A percentile compares a stretch with the other conserved stretches of the same genome.
phyloP scores from a whole-genome alignment of 2,329 filamentous ascomycete genomes.

The Parasarocladium wereldwijsianum region DNA sequence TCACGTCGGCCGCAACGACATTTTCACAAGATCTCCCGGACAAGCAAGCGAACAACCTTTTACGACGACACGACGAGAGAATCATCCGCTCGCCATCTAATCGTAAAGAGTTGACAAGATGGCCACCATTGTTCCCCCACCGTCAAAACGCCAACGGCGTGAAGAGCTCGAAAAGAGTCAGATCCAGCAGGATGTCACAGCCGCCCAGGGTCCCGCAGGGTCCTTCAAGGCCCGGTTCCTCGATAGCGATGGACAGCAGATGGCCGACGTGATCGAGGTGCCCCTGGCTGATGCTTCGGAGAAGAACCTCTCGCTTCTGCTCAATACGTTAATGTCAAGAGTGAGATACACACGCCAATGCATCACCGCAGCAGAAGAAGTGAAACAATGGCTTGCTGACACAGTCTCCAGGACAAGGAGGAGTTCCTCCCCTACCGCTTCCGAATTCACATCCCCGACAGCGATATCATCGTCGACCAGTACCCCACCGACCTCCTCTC shows the following conservation, averaged over 20 bases:
- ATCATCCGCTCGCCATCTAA: no score
- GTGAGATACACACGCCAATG: conserved; percentile 26
- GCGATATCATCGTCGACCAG: conserved; percentile 37
- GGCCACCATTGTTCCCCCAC: conserved; percentile 71
- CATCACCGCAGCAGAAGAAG: background rate
- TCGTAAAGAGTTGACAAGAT: conserved; percentile 29
- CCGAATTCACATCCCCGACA: conserved; percentile 40
- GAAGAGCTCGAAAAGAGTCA: conserved; percentile 57
- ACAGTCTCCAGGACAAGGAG: conserved; percentile 29
- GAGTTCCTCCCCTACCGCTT: conserved; percentile 48
- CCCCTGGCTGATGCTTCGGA: conserved; percentile 74
- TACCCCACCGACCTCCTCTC: conserved; percentile 40
- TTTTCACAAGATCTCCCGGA: no score
- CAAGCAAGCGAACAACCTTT: no score
- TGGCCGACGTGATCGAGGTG: conserved; percentile 56
- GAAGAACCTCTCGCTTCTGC: conserved; percentile 73
- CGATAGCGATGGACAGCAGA: conserved; percentile 61
- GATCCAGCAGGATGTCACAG: conserved; percentile 59
- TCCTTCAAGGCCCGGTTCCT: conserved; percentile 78
- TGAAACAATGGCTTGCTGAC: conserved; percentile 2
- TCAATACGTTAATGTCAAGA: conserved; percentile 73
- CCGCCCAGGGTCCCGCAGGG: conserved; percentile 54
- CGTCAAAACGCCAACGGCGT: conserved; percentile 74
- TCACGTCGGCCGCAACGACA: no score
- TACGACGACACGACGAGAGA: no score